A percentile compares a stretch with the other conserved stretches of the same genome.
Conservation (phyloP, 208 protist genomes). For the Tritrichomonas musculus region DNA sequence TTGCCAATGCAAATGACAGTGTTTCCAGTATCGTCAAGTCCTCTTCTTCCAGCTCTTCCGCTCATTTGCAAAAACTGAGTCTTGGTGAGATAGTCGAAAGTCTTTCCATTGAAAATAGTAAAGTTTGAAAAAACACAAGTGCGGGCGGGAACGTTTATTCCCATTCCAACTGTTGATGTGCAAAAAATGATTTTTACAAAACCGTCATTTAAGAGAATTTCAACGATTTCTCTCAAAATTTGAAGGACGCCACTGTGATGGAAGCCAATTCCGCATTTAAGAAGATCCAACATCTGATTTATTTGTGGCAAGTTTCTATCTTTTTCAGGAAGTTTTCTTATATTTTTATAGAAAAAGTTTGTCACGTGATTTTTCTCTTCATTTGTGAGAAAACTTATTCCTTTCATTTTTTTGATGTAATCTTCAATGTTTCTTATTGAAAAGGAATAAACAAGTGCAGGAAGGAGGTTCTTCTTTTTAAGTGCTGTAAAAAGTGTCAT, state of each 20-base stretch:
- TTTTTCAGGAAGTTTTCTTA: not conserved
- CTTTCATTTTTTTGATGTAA: not conserved
- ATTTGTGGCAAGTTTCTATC: not conserved
- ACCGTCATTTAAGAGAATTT: slow-evolving; percentile 34
- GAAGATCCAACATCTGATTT: slow-evolving; percentile 65
- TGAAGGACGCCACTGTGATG: slow-evolving; percentile 73
- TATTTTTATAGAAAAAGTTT: not conserved
- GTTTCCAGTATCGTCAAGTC: slow-evolving; percentile 90
- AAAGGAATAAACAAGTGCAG: not conserved
- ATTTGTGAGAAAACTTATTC: not conserved
- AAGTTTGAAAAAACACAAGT: slow-evolving; percentile 21
- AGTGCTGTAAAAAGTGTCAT: not conserved
- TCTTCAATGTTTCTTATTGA: not conserved
- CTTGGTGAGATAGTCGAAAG: not conserved
- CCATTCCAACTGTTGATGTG: slow-evolving; percentile 38
- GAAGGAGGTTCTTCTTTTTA: not conserved
- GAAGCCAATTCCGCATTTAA: slow-evolving; percentile 93
- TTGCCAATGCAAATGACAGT: not conserved
- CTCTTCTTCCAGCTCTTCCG: slow-evolving; percentile 96
- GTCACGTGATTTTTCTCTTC: not conserved
- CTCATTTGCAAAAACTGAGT: slow-evolving; percentile 80
- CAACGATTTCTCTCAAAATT: slow-evolving; percentile 38
- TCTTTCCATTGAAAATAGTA: not conserved
- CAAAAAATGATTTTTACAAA: slow-evolving; percentile 36
- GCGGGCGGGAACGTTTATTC: slow-evolving; percentile 35